These are phyloP conservation scores for Chaetomium sp. DNA, from an alignment of 2,329 filamentous ascomycete genomes.

Conservation along the genomic window DNA sequence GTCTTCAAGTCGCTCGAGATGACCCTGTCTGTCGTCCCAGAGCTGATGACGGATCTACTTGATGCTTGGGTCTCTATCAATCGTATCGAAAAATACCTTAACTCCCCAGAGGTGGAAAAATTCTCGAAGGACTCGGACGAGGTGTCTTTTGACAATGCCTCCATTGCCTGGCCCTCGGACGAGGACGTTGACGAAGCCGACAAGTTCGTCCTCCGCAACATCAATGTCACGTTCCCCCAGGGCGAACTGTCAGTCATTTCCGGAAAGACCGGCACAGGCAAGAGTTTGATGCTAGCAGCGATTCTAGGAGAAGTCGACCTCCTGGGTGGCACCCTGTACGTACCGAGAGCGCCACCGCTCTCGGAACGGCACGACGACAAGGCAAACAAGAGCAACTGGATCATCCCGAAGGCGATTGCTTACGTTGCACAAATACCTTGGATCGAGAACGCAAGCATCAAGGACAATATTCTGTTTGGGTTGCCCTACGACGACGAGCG, in stretches of 20 bases:
- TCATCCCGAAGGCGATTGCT: constrained; percentile 68
- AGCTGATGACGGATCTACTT: constrained; percentile 69
- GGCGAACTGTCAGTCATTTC: constrained; percentile 73
- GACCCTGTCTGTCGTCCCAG: constrained; percentile 70
- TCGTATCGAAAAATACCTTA: constrained; percentile 72
- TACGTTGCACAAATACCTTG: constrained; percentile 81
- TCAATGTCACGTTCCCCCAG: constrained; percentile 67
- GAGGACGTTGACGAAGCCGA: constrained; percentile 58
- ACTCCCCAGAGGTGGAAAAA: constrained; percentile 63
- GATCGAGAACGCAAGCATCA: constrained; percentile 81
- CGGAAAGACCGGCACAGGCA: constrained; percentile 76
- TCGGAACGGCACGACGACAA: constrained; percentile 62
- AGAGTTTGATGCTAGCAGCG: constrained; percentile 72
- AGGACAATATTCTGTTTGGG: constrained; percentile 78
- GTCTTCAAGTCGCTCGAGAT: constrained; percentile 75
- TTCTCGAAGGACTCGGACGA: constrained; percentile 58
- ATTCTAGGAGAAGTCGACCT: constrained; percentile 77
- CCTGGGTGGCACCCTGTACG: constrained; percentile 61
- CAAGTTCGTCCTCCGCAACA: constrained; percentile 64
- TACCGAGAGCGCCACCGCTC: constrained; percentile 53
- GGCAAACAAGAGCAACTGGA: constrained; percentile 67
- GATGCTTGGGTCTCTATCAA: constrained; percentile 74
- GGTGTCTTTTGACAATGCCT: constrained; percentile 67
- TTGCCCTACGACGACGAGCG: constrained; percentile 69
- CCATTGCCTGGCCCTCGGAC: constrained; percentile 75